These are phyloP conservation scores for Claviceps sorghi DNA, from an alignment of 2,329 filamentous ascomycete genomes.

Conservation along the genomic window DNA sequence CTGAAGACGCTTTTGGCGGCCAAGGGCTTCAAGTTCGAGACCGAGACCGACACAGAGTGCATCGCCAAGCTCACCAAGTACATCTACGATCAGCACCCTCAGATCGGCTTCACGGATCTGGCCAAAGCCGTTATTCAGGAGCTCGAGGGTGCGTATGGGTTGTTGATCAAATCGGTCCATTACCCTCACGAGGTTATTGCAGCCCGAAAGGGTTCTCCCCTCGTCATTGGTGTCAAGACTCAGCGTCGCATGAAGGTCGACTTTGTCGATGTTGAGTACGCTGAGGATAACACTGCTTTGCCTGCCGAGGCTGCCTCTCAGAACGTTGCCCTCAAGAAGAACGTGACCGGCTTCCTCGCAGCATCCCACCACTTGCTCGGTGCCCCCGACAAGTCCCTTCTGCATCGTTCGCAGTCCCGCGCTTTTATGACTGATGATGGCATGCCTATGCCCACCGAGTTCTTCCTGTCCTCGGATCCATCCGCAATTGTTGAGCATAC, in stretches of 20 bases:
- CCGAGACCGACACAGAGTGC: conserved; percentile 97
- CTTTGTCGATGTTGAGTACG: conserved; percentile 97
- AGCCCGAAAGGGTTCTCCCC: conserved; percentile 92
- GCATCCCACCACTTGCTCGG: conserved; percentile 53
- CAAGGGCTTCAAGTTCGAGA: conserved; percentile 99
- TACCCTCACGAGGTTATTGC: conserved; percentile 97
- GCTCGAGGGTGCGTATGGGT: conserved; percentile 92
- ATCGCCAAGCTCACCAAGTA: conserved; percentile 99
- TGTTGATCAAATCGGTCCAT: conserved; percentile 96
- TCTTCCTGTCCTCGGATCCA: conserved; percentile 97
- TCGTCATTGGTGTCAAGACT: conserved; percentile 94
- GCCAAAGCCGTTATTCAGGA: conserved; percentile 97
- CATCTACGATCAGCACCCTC: conserved; percentile 86
- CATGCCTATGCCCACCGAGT: conserved; percentile 93
- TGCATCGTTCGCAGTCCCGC: conserved; percentile 95
- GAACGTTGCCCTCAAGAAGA: conserved; percentile 93
- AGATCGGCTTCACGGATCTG: conserved; percentile 89
- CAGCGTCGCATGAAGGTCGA: conserved; percentile 99
- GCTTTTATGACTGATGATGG: conserved; percentile 98
- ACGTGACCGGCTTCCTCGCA: conserved; percentile 50
- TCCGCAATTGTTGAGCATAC: conserved; percentile 99
- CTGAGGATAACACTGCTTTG: conserved; percentile 68
- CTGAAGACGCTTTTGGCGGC: conserved; percentile 79
- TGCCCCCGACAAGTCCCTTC: conserved; percentile 89
- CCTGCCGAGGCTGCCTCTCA: conserved; percentile 90